phyloP scores from a whole-genome alignment of 2,329 filamentous ascomycete species.

The Fusarium udum region DNA sequence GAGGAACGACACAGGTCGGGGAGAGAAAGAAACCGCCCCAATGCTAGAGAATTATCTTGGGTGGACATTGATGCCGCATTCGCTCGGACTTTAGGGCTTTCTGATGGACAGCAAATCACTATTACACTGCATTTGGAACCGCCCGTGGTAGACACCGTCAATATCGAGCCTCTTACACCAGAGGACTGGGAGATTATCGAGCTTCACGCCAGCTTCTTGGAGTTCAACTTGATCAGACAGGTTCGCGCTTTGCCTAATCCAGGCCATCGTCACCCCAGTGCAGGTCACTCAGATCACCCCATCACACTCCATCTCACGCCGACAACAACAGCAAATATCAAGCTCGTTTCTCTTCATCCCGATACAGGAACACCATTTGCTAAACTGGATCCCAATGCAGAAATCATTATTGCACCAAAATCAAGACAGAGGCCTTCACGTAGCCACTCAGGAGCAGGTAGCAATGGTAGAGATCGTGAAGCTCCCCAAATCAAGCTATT shows the following conservation, averaged over 20 bases:
- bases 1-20: background rate
- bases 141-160: conserved; percentile 88
- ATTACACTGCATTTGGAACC: conserved; percentile 84
- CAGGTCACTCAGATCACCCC: background rate
- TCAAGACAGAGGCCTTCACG: conserved; percentile 71
- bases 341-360: conserved; percentile 79
- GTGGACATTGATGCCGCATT: conserved; percentile 55
- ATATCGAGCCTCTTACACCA: conserved; percentile 93
- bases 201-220: conserved; percentile 92
- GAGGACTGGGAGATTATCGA: conserved; percentile 99
- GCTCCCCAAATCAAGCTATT: background rate
- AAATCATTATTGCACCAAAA: conserved; percentile 97
- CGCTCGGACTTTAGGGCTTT: conserved; percentile 67
- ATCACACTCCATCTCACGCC: conserved; percentile 82
- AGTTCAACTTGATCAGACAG: conserved; percentile 91
- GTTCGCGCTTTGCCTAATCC: conserved; percentile 96
- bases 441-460: background rate
- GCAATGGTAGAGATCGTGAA: background rate
- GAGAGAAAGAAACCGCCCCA: background rate
- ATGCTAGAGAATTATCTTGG: background rate
- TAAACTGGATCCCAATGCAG: conserved; percentile 93
- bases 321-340: conserved; percentile 92
- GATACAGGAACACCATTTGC: conserved; percentile 78
- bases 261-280: too few relatives aligned
- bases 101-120: conserved; percentile 56